phyloP scores from a whole-genome alignment of 345 rosid species.

The Eucalyptus pumila region DNA sequence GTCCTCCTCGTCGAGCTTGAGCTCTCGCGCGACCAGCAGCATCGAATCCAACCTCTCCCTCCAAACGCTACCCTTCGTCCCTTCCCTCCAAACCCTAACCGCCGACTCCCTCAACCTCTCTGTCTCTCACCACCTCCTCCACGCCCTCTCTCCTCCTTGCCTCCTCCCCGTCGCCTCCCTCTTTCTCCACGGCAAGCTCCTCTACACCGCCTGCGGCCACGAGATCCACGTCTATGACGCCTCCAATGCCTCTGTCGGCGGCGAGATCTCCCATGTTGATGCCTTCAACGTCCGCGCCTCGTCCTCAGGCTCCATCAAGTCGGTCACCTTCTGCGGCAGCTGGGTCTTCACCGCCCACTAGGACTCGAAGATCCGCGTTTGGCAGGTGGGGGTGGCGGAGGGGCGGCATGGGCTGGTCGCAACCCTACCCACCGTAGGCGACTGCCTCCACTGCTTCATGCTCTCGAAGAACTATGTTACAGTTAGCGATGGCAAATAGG shows the following conservation, averaged over 20 bases:
- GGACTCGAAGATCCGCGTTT: conserved; percentile 75
- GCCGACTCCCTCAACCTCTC: conserved; percentile 22
- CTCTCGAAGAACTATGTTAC: conserved; percentile 72
- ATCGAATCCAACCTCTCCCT: conserved; percentile 65
- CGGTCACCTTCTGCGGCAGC: conserved; percentile 36
- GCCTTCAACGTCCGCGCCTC: conserved; percentile 32
- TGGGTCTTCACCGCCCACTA: conserved; percentile 69
- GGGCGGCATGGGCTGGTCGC: conserved; percentile 29
- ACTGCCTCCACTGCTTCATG: conserved; percentile 53
- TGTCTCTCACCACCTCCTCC: conserved; percentile 15
- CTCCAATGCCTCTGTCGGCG: conserved; percentile 12
- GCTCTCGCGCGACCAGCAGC: conserved; percentile 6
- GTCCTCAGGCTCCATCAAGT: conserved; percentile 57
- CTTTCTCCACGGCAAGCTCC: conserved; percentile 31
- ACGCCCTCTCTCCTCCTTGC: conserved; percentile 21
- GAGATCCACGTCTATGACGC: conserved; percentile 59
- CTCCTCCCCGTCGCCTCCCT: conserved; percentile 49
- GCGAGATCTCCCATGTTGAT: conserved; percentile 18
- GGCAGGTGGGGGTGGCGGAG: conserved; percentile 29
- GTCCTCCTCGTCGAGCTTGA: background rate
- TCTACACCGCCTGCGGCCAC: conserved; percentile 54
- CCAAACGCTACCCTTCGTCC: conserved; percentile 60
- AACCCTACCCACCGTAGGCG: conserved; percentile 60
- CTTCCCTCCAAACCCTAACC: conserved; percentile 49
- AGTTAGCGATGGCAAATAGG: background rate